phyloP scores from a whole-genome alignment of 495 filamentous ascomycete species.

The Diplogelasinospora grovesii region DNA sequence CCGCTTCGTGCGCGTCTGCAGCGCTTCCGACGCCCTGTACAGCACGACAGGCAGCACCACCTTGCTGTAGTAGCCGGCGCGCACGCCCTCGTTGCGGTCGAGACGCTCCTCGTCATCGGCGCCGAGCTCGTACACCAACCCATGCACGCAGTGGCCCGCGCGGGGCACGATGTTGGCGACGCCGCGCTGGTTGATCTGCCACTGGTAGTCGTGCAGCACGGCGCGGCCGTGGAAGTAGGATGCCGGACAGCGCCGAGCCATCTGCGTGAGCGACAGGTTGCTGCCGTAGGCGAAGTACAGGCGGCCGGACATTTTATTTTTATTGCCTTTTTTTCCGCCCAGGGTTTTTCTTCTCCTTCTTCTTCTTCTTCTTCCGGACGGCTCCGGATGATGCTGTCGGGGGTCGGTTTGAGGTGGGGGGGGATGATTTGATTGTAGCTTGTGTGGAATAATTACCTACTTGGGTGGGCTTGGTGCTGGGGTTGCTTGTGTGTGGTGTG shows the following conservation, averaged over 20 bases:
- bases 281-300: constrained; percentile 2
- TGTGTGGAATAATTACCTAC: too few species aligned
- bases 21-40: not conserved
- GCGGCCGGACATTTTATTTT: too few species aligned
- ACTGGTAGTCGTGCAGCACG: not conserved
- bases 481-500: too few species aligned
- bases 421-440: too few species aligned
- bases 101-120: not conserved
- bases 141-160: not conserved
- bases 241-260: not conserved
- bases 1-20: not conserved
- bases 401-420: too few species aligned
- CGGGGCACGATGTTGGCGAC: not conserved
- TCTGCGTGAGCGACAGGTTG: not conserved
- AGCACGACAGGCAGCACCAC: not conserved
- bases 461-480: too few species aligned
- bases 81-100: constrained; percentile 1
- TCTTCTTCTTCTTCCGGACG: too few species aligned
- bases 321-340: too few species aligned
- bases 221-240: not conserved
- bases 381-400: too few species aligned
- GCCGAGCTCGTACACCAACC: not conserved
- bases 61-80: not conserved
- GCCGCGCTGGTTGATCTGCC: constrained; percentile 1
- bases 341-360: too few species aligned